These are phyloP conservation scores for Saccharomycopsis fodiens DNA, from an alignment of 805 yeast genomes.

Conservation along the genomic window DNA sequence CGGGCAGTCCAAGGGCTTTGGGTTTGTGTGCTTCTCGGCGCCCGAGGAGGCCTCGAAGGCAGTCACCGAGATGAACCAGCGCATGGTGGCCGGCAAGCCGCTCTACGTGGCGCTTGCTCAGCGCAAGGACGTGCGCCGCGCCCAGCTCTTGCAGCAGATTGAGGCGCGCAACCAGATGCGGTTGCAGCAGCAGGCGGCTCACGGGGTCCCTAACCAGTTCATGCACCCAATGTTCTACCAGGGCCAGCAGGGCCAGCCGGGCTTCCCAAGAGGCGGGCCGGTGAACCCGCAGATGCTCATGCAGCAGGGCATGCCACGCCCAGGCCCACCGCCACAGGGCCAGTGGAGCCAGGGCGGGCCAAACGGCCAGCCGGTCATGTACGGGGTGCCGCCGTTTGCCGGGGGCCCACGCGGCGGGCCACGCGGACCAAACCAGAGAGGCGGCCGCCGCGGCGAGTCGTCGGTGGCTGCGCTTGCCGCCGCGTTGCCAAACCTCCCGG, in stretches of 20 bases:
- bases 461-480: conserved; percentile 45
- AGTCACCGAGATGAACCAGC: conserved; percentile 96
- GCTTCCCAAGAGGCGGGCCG: conserved; percentile 81
- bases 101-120: conserved; percentile 98
- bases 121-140: conserved; percentile 95
- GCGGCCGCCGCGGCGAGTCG: conserved; percentile 25
- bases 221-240: conserved; percentile 82
- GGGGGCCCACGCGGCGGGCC: conserved; percentile 42
- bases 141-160: conserved; percentile 94
- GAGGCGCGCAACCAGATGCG: conserved; percentile 98
- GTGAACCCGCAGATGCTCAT: conserved; percentile 67
- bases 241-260: conserved; percentile 68
- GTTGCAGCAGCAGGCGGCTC: conserved; percentile 92
- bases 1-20: conserved; percentile 96
- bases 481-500: conserved; percentile 56
- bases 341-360: conserved; percentile 63
- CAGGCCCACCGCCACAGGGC: conserved; percentile 45
- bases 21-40: conserved; percentile 94
- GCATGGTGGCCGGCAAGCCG: conserved; percentile 91
- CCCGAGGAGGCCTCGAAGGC: conserved; percentile 99
- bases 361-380: conserved; percentile 78
- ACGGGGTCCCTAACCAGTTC: conserved; percentile 81
- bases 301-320: conserved; percentile 58
- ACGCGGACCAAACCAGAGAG: conserved; percentile 25
- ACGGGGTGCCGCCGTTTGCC: conserved; percentile 79